A percentile compares a stretch with the other conserved stretches of the same genome.
Conservation (phyloP, 116 monocot genomes). For the Posidonia oceanica region DNA sequence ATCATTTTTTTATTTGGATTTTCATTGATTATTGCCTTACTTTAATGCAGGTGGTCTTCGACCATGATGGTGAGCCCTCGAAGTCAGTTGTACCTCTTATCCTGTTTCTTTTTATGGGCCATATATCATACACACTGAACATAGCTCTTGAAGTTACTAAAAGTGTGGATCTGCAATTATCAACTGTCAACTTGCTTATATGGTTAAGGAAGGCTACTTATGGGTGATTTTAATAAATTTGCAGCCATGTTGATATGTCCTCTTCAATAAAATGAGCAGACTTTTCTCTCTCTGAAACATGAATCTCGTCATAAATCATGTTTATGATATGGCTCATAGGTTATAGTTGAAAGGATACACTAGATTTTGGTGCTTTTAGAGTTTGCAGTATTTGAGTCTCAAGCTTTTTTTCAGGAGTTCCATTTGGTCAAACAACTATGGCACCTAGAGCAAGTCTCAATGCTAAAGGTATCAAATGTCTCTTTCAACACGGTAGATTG, state of each 20-base stretch:
- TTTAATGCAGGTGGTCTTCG: slow-evolving; percentile 90
- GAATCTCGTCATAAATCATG: too few relatives aligned
- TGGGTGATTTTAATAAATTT: too few relatives aligned
- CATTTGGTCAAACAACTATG: slow-evolving; percentile 12
- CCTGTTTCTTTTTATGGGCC: neutral
- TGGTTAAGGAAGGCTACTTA: too few relatives aligned
- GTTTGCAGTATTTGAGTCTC: slow-evolving; percentile 4
- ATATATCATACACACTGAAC: neutral
- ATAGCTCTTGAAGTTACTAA: neutral
- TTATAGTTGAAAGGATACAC: neutral
- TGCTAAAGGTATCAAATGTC: slow-evolving; percentile 12
- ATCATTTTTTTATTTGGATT: neutral
- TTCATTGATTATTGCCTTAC: slow-evolving; percentile 13
- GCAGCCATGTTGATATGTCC: too few relatives aligned
- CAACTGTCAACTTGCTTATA: too few relatives aligned
- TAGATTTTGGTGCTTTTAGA: slow-evolving; percentile 3
- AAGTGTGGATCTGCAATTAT: too few relatives aligned
- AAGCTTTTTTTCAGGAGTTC: slow-evolving; percentile 14
- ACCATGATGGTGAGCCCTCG: slow-evolving; percentile 89
- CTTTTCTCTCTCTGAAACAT: too few relatives aligned
- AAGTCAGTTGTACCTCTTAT: neutral
- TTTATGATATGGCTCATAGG: neutral
- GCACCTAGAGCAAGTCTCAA: slow-evolving; percentile 10
- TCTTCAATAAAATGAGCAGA: too few relatives aligned
- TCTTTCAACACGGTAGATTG: neutral